Percentiles rank a stretch among this genome's conserved stretches.
Evolutionary conservation across 2,329 filamentous ascomycete genomes (phyloP).

Genomic region (Calonectria crousiana): DNA sequence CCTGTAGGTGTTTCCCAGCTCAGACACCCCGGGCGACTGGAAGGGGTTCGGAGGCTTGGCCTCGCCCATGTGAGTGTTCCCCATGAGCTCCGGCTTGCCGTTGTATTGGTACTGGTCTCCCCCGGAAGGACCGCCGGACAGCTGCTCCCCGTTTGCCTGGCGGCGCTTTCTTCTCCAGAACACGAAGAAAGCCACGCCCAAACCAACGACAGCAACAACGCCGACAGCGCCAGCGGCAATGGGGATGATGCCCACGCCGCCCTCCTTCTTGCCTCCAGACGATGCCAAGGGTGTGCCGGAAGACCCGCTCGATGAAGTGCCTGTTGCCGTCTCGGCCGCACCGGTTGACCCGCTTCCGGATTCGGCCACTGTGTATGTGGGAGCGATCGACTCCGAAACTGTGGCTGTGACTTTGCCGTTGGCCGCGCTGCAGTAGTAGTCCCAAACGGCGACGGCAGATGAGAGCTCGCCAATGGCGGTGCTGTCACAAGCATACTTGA

Average conservation of each 20-base stretch:
- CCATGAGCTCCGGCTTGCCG: constrained; percentile 51
- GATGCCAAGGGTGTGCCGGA: constrained; percentile 15
- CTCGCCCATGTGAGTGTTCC: constrained; percentile 24
- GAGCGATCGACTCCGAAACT: constrained; percentile 52
- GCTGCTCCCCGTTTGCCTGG: constrained; percentile 37
- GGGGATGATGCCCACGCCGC: constrained; percentile 42
- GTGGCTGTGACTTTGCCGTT: constrained; percentile 55
- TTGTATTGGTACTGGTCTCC: constrained; percentile 33
- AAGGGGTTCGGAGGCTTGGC: constrained; percentile 11
- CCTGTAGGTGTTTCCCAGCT: constrained; percentile 41
- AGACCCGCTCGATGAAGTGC: not conserved
- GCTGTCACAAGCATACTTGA: constrained; percentile 59
- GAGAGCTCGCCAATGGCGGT: constrained; percentile 58
- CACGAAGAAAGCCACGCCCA: constrained; percentile 49
- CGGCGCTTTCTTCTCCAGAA: constrained; percentile 52
- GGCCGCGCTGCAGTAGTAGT: constrained; percentile 64
- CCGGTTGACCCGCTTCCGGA: constrained; percentile 30
- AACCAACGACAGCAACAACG: constrained; percentile 39
- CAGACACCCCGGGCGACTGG: constrained; percentile 30
- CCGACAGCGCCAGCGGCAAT: constrained; percentile 51
- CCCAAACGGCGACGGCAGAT: constrained; percentile 60
- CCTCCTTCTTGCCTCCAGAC: constrained; percentile 18
- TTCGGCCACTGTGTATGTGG: constrained; percentile 31
- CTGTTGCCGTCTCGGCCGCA: constrained; percentile 17
- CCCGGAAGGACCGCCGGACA: constrained; percentile 24